Evolutionary conservation across 148 eudicot species (phyloP).

Genomic region (Cornus florida): DNA sequence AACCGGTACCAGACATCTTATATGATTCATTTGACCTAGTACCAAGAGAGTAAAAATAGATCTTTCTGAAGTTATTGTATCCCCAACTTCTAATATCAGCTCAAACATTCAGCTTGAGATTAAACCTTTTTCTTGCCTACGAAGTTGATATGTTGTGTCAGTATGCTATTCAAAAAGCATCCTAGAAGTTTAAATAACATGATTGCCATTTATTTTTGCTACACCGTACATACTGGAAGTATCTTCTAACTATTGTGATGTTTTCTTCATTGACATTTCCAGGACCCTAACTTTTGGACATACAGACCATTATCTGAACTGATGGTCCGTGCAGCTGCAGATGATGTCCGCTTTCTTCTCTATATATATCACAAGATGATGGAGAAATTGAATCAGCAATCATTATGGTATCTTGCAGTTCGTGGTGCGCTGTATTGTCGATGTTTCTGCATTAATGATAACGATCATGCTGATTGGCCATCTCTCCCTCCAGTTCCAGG

Average conservation of each 20-base stretch:
- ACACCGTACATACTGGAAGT: not conserved
- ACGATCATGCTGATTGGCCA: conserved; percentile 78
- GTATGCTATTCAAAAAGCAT: not conserved
- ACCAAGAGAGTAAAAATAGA: not conserved
- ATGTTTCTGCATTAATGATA: conserved; percentile 72
- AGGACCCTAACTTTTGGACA: conserved; percentile 88
- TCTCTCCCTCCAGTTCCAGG: conserved; percentile 82
- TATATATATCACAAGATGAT: conserved; percentile 80
- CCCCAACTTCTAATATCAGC: not conserved
- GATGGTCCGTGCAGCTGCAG: conserved; percentile 94
- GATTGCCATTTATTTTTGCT: not conserved
- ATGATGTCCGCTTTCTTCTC: conserved; percentile 91
- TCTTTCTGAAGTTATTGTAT: not conserved
- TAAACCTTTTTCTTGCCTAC: too few species aligned
- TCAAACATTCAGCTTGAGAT: not conserved
- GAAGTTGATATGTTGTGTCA: not conserved
- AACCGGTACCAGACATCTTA: too few species aligned
- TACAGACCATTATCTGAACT: conserved; percentile 87
- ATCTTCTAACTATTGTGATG: not conserved
- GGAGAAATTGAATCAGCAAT: conserved; percentile 66
- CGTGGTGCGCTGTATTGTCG: conserved; percentile 93
- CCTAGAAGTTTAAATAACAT: not conserved
- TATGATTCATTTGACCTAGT: too few species aligned
- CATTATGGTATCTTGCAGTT: conserved; percentile 82
- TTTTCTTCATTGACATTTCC: conserved; percentile 12